Evolutionary conservation across 108 stramenopile genomes (phyloP).

Genomic region (Fragilaria radians): DNA sequence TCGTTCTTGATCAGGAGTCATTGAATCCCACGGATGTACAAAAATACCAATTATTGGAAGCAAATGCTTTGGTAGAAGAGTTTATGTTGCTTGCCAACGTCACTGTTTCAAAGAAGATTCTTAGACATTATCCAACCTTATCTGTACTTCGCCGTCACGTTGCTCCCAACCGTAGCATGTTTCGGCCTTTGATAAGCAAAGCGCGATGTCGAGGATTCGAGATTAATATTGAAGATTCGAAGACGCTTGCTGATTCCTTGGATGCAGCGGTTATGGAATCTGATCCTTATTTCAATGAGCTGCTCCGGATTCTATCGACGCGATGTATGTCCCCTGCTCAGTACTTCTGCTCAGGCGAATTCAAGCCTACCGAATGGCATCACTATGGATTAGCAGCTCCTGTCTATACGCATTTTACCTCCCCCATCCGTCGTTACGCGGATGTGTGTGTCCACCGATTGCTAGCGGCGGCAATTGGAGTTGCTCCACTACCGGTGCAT

Average conservation of each 20-base stretch:
- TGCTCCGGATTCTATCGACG: slow-evolving; percentile 94
- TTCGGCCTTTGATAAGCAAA: slow-evolving; percentile 87
- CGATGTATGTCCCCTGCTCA: slow-evolving; percentile 97
- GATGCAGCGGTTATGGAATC: slow-evolving; percentile 74
- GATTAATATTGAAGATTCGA: slow-evolving; percentile 89
- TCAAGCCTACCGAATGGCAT: slow-evolving; percentile 79
- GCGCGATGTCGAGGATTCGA: slow-evolving; percentile 73
- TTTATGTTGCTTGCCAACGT: slow-evolving; percentile 99
- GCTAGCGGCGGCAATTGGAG: slow-evolving; percentile 90
- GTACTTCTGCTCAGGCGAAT: slow-evolving; percentile 98
- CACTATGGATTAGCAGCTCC: slow-evolving; percentile 99
- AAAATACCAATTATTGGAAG: slow-evolving; percentile 83
- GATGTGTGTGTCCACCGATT: slow-evolving; percentile 99
- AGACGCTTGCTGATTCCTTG: slow-evolving; percentile 89
- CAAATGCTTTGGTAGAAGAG: slow-evolving; percentile 95
- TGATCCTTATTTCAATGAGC: slow-evolving; percentile 93
- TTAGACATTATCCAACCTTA: slow-evolving; percentile 85
- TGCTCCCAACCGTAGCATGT: slow-evolving; percentile 91
- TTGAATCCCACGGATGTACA: slow-evolving; percentile 97
- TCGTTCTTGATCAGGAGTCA: slow-evolving; percentile 93
- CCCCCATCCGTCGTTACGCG: slow-evolving; percentile 98
- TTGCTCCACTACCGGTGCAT: slow-evolving; percentile 83
- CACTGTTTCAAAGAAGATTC: slow-evolving; percentile 92
- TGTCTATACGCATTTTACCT: slow-evolving; percentile 99
- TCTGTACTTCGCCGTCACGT: slow-evolving; percentile 95